These are phyloP conservation scores for Groenewaldozyma sp. DNA, from an alignment of 1,139 yeast species.

Conservation along the genomic window DNA sequence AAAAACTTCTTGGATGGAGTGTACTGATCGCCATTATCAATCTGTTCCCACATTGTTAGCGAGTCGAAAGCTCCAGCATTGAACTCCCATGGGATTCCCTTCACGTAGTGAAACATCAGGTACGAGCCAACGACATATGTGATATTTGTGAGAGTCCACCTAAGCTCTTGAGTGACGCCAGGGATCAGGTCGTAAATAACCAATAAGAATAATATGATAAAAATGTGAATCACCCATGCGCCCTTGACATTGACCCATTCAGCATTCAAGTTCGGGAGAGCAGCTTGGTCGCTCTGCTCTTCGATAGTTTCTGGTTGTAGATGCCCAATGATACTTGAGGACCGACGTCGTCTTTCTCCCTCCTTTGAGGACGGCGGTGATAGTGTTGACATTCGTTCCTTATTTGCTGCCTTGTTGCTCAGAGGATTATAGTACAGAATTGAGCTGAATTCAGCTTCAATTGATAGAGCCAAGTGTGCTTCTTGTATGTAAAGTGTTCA, in stretches of 20 bases:
- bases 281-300: constrained; percentile 84
- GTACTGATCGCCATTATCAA: constrained; percentile 93
- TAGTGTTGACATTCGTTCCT: neutral
- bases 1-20: constrained; percentile 93
- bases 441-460: no score
- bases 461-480: no score
- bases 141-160: constrained; percentile 89
- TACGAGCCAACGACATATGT: constrained; percentile 87
- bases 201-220: constrained; percentile 64
- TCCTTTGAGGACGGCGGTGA: neutral
- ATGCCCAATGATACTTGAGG: constrained; percentile 63
- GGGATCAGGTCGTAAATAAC: constrained; percentile 70
- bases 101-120: constrained; percentile 92
- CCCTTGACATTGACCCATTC: constrained; percentile 88
- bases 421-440: no score
- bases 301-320: constrained; percentile 90
- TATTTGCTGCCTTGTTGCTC: no score
- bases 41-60: constrained; percentile 98
- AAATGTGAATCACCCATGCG: constrained; percentile 91
- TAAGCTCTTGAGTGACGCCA: constrained; percentile 68
- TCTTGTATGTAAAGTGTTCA: no score
- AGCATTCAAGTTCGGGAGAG: constrained; percentile 84
- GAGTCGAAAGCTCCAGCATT: constrained; percentile 95
- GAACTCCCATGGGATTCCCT: constrained; percentile 95
- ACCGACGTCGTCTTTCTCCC: constrained; percentile 36